Conservation (phyloP, 495 filamentous ascomycete genomes). For the Xylaria longipes region DNA sequence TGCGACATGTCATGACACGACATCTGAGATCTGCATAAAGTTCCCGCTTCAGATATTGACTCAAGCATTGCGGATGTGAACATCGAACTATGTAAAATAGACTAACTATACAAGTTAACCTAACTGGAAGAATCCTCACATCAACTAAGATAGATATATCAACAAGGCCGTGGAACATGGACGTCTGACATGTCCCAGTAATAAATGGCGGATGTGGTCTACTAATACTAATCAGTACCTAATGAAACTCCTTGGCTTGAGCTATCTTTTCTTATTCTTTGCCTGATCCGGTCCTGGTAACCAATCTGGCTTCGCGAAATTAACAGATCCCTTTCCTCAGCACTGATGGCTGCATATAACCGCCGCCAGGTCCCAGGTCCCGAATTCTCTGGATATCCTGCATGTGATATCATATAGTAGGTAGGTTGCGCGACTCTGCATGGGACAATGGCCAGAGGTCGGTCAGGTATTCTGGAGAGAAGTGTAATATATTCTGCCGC, state of each 20-base stretch:
- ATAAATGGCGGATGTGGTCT: not conserved
- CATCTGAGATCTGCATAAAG: conserved; percentile 10
- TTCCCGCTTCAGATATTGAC: conserved; percentile 17
- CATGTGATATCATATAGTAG: not conserved
- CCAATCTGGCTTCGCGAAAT: not conserved
- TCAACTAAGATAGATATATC: not conserved
- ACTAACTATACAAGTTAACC: too few relatives aligned
- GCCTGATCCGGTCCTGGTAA: not conserved
- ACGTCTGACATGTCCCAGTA: not conserved
- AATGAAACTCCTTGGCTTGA: not conserved
- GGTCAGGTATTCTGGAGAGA: not conserved
- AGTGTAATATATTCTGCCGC: not conserved
- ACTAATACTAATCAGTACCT: not conserved
- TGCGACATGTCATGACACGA: conserved; percentile 25
- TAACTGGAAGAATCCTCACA: not conserved
- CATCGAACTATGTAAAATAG: not conserved
- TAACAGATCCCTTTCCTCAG: not conserved
- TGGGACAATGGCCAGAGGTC: not conserved
- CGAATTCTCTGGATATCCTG: not conserved
- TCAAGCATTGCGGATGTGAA: not conserved
- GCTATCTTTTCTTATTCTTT: not conserved
- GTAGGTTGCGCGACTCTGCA: not conserved
- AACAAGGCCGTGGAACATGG: not conserved
- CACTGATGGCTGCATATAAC: not conserved
- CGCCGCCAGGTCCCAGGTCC: not conserved